Conservation (phyloP, 441 rosid genomes). For the Geranium incanum region DNA sequence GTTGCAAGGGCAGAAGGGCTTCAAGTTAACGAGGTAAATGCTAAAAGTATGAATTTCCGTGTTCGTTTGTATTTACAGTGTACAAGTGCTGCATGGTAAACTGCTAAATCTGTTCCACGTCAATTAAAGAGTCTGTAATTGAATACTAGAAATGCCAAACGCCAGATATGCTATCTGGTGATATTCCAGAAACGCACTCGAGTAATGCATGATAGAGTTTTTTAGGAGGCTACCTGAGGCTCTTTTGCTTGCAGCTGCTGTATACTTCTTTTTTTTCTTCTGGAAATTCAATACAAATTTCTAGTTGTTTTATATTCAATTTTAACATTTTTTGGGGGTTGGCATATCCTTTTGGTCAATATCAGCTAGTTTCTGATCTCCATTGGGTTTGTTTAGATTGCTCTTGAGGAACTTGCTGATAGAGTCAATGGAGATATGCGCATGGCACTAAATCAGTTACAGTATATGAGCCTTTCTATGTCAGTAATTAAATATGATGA, state of each 20-base stretch:
- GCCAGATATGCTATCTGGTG: not conserved
- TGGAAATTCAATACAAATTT: not conserved
- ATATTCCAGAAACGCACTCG: not conserved
- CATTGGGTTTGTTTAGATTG: constrained; percentile 38
- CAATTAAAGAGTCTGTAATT: not conserved
- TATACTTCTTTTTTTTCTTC: not conserved
- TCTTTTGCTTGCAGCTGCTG: not conserved
- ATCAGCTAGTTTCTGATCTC: constrained; percentile 12
- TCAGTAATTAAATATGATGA: constrained; percentile 78
- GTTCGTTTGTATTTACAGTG: constrained; percentile 9
- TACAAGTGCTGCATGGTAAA: constrained; percentile 9
- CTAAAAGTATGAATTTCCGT: constrained; percentile 9
- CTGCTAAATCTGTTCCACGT: not conserved
- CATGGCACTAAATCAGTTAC: constrained; percentile 86
- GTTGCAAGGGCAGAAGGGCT: constrained; percentile 77
- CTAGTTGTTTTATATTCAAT: not conserved
- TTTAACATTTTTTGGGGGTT: not conserved
- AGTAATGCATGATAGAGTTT: not conserved
- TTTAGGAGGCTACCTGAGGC: not conserved
- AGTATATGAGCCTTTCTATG: constrained; percentile 92
- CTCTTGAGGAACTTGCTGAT: constrained; percentile 91
- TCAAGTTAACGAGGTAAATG: constrained; percentile 64
- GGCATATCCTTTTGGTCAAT: constrained; percentile 12
- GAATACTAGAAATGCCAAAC: not conserved
- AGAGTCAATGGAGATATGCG: constrained; percentile 95